Percentiles rank a stretch among this genome's conserved stretches.
Conservation (phyloP, 83 land plant genomes). For the Isoetes engelmannii region DNA sequence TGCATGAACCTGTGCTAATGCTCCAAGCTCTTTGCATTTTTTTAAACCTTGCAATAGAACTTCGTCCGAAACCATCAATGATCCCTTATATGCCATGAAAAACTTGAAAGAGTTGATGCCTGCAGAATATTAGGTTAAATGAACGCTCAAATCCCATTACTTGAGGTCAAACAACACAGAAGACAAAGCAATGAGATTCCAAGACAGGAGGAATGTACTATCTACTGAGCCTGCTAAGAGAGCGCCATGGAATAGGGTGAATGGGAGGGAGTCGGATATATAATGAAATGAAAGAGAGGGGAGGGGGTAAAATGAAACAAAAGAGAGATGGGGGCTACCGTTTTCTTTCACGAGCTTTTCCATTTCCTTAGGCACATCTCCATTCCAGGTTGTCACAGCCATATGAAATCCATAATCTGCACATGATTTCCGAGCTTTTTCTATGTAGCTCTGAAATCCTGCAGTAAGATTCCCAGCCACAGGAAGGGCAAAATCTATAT, state of each 20-base stretch:
- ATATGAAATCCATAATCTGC: conserved; percentile 98
- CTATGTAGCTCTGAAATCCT: conserved; percentile 60
- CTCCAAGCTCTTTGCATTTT: conserved; percentile 85
- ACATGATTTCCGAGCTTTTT: conserved; percentile 70
- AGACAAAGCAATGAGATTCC: no score
- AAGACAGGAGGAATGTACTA: no score
- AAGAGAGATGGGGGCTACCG: conserved; percentile 35
- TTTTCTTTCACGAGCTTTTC: conserved; percentile 85
- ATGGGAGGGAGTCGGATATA: no score
- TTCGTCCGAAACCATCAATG: conserved; percentile 83
- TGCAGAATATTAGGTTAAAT: no score
- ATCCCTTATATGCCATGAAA: conserved; percentile 95
- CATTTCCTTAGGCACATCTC: conserved; percentile 74
- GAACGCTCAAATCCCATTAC: no score
- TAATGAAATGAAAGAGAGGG: no score
- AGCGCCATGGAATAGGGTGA: no score
- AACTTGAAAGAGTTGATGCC: conserved; percentile 97
- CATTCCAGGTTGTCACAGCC: conserved; percentile 94
- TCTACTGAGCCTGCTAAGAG: no score
- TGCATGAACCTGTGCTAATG: conserved; percentile 93
- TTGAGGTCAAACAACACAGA: no score
- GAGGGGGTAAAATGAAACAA: no score
- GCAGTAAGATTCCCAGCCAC: conserved; percentile 56
- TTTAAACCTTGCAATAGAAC: conserved; percentile 72
- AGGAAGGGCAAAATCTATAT: conserved; percentile 93